Conservation (phyloP, 2,329 filamentous ascomycete genomes). For the Aspergillus aculeatus region DNA sequence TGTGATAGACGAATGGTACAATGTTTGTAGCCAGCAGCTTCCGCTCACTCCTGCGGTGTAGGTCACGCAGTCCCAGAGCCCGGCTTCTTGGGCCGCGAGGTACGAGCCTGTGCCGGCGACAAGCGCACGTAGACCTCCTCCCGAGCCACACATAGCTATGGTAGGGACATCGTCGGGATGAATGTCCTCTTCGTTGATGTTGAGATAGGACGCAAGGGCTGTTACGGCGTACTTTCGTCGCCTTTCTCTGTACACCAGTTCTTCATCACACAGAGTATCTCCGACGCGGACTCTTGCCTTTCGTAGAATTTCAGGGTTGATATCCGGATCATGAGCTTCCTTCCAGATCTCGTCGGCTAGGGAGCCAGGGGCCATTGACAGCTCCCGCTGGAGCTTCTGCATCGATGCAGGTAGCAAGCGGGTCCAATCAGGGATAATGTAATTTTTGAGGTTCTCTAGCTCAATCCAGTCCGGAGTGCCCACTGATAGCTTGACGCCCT, state of each 20-base stretch:
- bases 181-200: slow-evolving; percentile 74
- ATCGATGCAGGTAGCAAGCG: slow-evolving; percentile 72
- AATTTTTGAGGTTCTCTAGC: slow-evolving; percentile 61
- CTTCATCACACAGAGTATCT: slow-evolving; percentile 75
- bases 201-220: slow-evolving; percentile 79
- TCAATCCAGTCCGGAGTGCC: slow-evolving; percentile 44
- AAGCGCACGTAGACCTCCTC: slow-evolving; percentile 83
- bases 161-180: slow-evolving; percentile 88
- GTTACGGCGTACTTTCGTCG: slow-evolving; percentile 67
- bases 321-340: slow-evolving; percentile 78
- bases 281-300: slow-evolving; percentile 81
- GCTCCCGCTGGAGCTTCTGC: slow-evolving; percentile 79
- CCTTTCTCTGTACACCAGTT: slow-evolving; percentile 69
- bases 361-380: slow-evolving; percentile 83
- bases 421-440: slow-evolving; percentile 80
- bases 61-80: slow-evolving; percentile 88
- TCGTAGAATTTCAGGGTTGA: slow-evolving; percentile 84
- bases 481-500: slow-evolving; percentile 41
- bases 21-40: slow-evolving; percentile 88
- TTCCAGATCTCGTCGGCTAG: slow-evolving; percentile 91
- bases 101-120: slow-evolving; percentile 89
- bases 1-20: slow-evolving; percentile 80
- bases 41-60: slow-evolving; percentile 96
- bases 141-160: slow-evolving; percentile 92
- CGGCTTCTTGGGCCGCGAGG: slow-evolving; percentile 77